Base-by-base conservation (phyloP, 140 eudicot species). In the Cichorium intybus region DNA sequence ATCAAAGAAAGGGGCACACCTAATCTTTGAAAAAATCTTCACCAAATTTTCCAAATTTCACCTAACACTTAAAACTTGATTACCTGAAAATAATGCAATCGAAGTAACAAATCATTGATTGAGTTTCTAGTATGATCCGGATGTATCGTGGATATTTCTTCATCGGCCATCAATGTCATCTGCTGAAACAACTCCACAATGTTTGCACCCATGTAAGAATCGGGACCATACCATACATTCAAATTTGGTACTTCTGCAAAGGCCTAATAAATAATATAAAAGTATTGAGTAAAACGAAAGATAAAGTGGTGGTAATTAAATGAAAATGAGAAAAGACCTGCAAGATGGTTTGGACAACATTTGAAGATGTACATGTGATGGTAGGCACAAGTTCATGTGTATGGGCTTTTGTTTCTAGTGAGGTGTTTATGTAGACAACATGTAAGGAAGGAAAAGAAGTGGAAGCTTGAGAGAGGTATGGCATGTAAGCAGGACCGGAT, bases 171-270 rank as follows among this genome's bases (percentile, higher is more conserved):
- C 34, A 64, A 64, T 24, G 89, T 76, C 98, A 92, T 92, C 77
- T 81, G 96, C 61, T 69, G 77, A 74, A 92, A 85, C 80, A 92
- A 71, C 79, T 92, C 98, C 48, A 84, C 56, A 20, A 92, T 92
- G 70, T 92, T 92, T 66, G 98, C 96, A 61, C 98, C 98, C 98
- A 92, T 92, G 83, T 88, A 92, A 54, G 96, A 70, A 84, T 92
- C 98, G 55, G 98, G 98, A 69, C 98, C 98, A 73, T 92, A 92
- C 79, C 83, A 88, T 41, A 92, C 85, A 21, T 66, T 81, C 56
- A 92, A 66, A 74, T 81, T 73, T 17, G 98, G 95, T 15, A 92
- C 84, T 78, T 92, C 84, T 50, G 96, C 79, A 77, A 88, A 92
- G 20, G 98, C 96, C 98, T 92, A 64, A 33, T 15, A 34, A 48